phyloP scores from a whole-genome alignment of 1,284 basidiomycete genomes.

The Irpex rosettiformis region DNA sequence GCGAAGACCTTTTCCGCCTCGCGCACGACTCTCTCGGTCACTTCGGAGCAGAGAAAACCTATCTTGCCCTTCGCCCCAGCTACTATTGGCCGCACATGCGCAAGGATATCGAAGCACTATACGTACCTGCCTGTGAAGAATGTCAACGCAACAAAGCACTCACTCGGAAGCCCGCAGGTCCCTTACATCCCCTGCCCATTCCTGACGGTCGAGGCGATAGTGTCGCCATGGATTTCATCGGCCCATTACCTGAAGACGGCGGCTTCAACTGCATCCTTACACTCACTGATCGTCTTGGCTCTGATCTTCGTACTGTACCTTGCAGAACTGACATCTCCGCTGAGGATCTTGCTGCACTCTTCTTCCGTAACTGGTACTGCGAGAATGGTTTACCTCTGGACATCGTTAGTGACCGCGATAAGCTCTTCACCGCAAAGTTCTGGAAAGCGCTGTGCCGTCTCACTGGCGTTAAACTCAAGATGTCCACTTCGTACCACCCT shows the following conservation, averaged over 20 bases:
- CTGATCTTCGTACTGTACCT: constrained; percentile 23
- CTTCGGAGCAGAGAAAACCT: constrained; percentile 35
- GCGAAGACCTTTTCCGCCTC: constrained; percentile 22
- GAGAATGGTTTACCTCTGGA: constrained; percentile 19
- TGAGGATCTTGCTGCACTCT: constrained; percentile 20
- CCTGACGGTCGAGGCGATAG: not conserved
- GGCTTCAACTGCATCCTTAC: constrained; percentile 16
- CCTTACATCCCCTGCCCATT: constrained; percentile 21
- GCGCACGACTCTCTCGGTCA: constrained; percentile 33
- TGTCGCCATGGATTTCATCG: constrained; percentile 31
- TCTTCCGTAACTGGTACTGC: constrained; percentile 21
- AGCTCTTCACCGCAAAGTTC: constrained; percentile 22
- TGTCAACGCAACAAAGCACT: constrained; percentile 23
- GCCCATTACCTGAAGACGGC: constrained; percentile 23
- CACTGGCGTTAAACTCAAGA: constrained; percentile 21
- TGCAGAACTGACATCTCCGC: constrained; percentile 22
- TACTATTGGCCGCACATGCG: constrained; percentile 44
- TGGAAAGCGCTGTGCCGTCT: constrained; percentile 24
- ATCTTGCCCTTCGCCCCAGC: constrained; percentile 21
- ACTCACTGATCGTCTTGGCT: constrained; percentile 12
- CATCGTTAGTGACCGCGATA: constrained; percentile 13
- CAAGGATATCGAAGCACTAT: constrained; percentile 23
- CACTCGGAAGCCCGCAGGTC: constrained; percentile 13
- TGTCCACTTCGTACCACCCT: too few relatives aligned
- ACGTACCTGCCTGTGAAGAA: constrained; percentile 18